Evolutionary conservation across 2,329 filamentous ascomycete genomes (phyloP).

Genomic region (Aureobasidium musti): DNA sequence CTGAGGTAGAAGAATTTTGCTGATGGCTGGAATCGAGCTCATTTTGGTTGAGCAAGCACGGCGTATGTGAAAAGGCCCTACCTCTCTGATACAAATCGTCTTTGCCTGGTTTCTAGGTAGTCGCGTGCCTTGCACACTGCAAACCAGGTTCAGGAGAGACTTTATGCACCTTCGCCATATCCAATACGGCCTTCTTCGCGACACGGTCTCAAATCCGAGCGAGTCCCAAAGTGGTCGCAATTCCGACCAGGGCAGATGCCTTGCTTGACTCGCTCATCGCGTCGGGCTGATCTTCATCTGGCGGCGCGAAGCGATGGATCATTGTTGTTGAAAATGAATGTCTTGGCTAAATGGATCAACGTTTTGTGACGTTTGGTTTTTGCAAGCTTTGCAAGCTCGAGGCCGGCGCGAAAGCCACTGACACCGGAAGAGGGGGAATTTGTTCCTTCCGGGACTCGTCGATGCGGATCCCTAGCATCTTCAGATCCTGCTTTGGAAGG

Average conservation of each 20-base stretch:
- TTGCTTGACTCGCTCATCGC: conserved; percentile 6
- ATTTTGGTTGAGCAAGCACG: neutral
- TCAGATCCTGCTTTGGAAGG: neutral
- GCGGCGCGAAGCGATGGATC: neutral
- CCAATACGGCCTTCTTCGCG: conserved; percentile 3
- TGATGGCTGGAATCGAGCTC: neutral
- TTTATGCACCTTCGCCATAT: neutral
- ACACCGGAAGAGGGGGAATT: neutral
- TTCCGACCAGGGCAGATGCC: neutral
- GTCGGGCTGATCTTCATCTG: conserved; percentile 10
- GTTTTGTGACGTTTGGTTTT: neutral
- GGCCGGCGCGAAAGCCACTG: conserved; percentile 2
- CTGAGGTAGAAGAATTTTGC: neutral
- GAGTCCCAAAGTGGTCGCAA: neutral
- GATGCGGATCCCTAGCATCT: neutral
- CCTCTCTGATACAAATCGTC: neutral
- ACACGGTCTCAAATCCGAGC: neutral
- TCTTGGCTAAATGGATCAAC: conserved; percentile 7
- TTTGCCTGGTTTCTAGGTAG: neutral
- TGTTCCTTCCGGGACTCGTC: neutral
- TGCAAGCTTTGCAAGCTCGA: neutral
- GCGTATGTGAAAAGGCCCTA: too few relatives aligned
- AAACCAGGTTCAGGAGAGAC: neutral
- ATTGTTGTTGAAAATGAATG: neutral
- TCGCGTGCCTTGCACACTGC: neutral